Evolutionary conservation across 441 rosid species (phyloP).

Genomic region (Gossypium schwendimanii): DNA sequence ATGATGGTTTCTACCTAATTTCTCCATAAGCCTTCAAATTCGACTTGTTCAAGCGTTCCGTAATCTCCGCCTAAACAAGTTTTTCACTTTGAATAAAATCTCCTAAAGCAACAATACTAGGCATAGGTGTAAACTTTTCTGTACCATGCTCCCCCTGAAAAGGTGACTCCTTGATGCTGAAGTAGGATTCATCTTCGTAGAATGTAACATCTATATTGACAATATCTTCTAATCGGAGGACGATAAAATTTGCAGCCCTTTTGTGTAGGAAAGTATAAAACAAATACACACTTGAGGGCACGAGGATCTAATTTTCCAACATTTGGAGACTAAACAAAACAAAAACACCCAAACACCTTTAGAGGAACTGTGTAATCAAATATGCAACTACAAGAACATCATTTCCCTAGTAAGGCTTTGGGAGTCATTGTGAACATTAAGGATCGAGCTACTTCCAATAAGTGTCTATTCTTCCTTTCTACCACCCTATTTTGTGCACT

Average conservation of each 20-base stretch:
- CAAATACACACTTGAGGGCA: not conserved
- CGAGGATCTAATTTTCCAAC: not conserved
- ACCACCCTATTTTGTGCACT: not conserved
- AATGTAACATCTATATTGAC: not conserved
- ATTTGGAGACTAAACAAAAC: not conserved
- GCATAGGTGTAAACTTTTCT: not conserved
- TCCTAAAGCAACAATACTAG: not conserved
- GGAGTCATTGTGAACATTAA: not conserved
- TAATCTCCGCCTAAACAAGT: not conserved
- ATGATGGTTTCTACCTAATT: too few species aligned
- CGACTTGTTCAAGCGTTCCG: too few species aligned
- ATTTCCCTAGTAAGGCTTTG: not conserved
- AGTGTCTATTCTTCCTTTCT: not conserved
- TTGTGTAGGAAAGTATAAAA: not conserved
- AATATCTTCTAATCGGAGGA: not conserved
- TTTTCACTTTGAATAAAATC: not conserved
- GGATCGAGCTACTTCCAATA: not conserved
- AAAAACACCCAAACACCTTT: not conserved
- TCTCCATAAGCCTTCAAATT: too few species aligned
- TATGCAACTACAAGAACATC: not conserved
- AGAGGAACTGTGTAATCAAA: not conserved
- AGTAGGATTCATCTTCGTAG: not conserved
- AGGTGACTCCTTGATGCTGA: not conserved
- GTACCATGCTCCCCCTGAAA: not conserved
- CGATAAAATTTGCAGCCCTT: not conserved